Evolutionary conservation across 768 basidiomycete genomes (phyloP).

Genomic region (Ramaria sp.): DNA sequence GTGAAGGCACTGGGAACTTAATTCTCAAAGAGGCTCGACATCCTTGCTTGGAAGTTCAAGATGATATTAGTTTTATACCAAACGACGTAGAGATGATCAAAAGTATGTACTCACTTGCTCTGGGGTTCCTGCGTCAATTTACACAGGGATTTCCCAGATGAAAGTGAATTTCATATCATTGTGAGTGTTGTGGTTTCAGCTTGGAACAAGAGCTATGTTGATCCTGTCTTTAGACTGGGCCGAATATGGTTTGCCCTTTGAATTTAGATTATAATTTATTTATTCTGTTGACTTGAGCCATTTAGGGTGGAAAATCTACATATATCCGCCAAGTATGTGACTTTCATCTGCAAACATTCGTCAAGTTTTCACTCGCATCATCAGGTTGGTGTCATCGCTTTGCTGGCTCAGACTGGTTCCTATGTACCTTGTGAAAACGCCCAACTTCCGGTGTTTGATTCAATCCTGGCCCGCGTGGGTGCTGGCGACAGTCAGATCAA

Average conservation of each 20-base stretch:
- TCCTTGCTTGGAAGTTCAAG: slow-evolving; percentile 94
- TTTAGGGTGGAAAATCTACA: slow-evolving; percentile 82
- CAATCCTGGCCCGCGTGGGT: slow-evolving; percentile 88
- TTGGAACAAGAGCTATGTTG: not conserved
- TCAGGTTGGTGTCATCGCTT: slow-evolving; percentile 87
- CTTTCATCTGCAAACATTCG: not conserved
- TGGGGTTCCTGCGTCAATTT: not conserved
- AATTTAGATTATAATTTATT: not conserved
- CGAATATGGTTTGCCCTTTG: slow-evolving; percentile 67
- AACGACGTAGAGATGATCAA: slow-evolving; percentile 95
- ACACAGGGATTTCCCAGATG: slow-evolving; percentile 28
- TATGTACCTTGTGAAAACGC: slow-evolving; percentile 92
- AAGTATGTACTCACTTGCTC: slow-evolving; percentile 29
- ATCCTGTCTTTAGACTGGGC: slow-evolving; percentile 51
- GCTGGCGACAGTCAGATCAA: slow-evolving; percentile 97
- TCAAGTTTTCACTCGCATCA: not conserved
- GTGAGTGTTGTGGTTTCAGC: slow-evolving; percentile 27
- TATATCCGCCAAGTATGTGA: slow-evolving; percentile 75
- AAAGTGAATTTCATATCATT: slow-evolving; percentile 96
- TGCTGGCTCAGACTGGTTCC: slow-evolving; percentile 93
- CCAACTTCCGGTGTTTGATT: slow-evolving; percentile 86
- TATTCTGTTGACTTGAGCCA: not conserved
- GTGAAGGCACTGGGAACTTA: slow-evolving; percentile 65
- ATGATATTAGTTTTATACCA: slow-evolving; percentile 88
- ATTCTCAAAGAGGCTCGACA: slow-evolving; percentile 81